phyloP scores from a whole-genome alignment of 2,329 filamentous ascomycete species.

The Aphanoascus verrucosus region DNA sequence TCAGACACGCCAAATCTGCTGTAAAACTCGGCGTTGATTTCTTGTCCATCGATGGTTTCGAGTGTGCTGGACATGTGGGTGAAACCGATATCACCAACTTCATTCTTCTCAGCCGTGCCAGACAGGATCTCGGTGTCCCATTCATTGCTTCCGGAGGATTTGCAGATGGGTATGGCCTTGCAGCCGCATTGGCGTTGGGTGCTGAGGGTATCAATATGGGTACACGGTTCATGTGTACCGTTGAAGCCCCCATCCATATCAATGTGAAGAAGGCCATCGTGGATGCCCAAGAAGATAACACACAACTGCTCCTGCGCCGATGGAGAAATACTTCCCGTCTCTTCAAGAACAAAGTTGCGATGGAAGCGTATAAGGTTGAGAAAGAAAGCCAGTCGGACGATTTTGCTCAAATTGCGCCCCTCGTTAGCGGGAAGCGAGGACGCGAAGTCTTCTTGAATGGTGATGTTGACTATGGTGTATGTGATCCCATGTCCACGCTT shows the following conservation, averaged over 20 bases:
- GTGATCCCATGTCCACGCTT: slow-evolving; percentile 27
- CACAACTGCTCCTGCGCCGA: slow-evolving; percentile 70
- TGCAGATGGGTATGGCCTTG: slow-evolving; percentile 84
- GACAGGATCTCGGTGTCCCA: slow-evolving; percentile 70
- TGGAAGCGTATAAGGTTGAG: slow-evolving; percentile 73
- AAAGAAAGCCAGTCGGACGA: slow-evolving; percentile 70
- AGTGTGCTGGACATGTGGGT: slow-evolving; percentile 66
- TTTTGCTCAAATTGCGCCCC: slow-evolving; percentile 77
- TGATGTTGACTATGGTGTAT: slow-evolving; percentile 78
- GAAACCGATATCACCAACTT: slow-evolving; percentile 46
- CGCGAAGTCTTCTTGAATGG: slow-evolving; percentile 86
- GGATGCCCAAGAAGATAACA: slow-evolving; percentile 78
- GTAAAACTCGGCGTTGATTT: slow-evolving; percentile 95
- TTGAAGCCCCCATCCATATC: slow-evolving; percentile 81
- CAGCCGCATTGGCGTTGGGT: slow-evolving; percentile 78
- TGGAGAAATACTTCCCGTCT: slow-evolving; percentile 90
- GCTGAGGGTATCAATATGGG: slow-evolving; percentile 98
- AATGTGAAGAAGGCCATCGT: slow-evolving; percentile 95
- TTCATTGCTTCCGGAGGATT: slow-evolving; percentile 97
- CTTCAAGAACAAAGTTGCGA: slow-evolving; percentile 81
- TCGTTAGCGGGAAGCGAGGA: slow-evolving; percentile 82
- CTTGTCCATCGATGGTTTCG: slow-evolving; percentile 91
- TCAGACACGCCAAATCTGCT: slow-evolving; percentile 82
- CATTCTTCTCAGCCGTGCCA: slow-evolving; percentile 65
- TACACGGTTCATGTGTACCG: slow-evolving; percentile 91